phyloP scores from a whole-genome alignment of 2,329 filamentous ascomycete genomes.

The Cladosporium velox region DNA sequence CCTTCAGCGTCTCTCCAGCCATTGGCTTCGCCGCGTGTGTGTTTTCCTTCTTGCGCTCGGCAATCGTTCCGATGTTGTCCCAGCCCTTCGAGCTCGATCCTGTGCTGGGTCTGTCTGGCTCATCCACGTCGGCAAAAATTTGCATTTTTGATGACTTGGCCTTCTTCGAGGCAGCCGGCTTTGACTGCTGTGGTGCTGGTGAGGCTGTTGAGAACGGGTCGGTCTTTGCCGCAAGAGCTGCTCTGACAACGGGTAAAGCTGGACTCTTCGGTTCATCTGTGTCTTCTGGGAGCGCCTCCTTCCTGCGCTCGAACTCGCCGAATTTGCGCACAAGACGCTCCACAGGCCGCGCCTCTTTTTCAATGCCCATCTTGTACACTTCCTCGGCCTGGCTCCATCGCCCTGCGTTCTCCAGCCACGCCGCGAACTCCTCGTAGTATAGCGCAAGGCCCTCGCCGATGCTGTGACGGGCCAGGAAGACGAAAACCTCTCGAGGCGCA shows the following conservation, averaged over 20 bases:
- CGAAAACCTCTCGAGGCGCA: conserved; percentile 86
- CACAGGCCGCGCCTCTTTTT: conserved; percentile 79
- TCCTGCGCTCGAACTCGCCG: conserved; percentile 82
- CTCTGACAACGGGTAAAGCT: conserved; percentile 78
- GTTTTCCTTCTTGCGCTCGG: conserved; percentile 94
- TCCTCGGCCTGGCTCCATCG: conserved; percentile 92
- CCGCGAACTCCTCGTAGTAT: conserved; percentile 96
- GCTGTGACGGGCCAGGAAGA: conserved; percentile 83
- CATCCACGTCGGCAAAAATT: conserved; percentile 77
- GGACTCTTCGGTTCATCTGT: conserved; percentile 74
- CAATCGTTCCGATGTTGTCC: conserved; percentile 86
- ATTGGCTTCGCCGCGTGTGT: conserved; percentile 81
- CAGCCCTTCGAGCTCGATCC: conserved; percentile 70
- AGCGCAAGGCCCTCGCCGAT: conserved; percentile 86
- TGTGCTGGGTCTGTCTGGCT: conserved; percentile 56
- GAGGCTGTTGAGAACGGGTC: conserved; percentile 68
- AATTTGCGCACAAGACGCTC: conserved; percentile 86
- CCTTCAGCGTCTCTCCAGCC: conserved; percentile 88
- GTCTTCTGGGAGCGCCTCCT: conserved; percentile 65
- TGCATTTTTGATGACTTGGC: conserved; percentile 78
- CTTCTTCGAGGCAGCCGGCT: conserved; percentile 56
- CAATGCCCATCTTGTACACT: conserved; percentile 86
- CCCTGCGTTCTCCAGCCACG: conserved; percentile 81
- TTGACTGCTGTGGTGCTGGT: conserved; percentile 45
- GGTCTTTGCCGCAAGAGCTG: conserved; percentile 80